phyloP scores from a whole-genome alignment of 2,329 filamentous ascomycete genomes.

The Scorias spongiosa region DNA sequence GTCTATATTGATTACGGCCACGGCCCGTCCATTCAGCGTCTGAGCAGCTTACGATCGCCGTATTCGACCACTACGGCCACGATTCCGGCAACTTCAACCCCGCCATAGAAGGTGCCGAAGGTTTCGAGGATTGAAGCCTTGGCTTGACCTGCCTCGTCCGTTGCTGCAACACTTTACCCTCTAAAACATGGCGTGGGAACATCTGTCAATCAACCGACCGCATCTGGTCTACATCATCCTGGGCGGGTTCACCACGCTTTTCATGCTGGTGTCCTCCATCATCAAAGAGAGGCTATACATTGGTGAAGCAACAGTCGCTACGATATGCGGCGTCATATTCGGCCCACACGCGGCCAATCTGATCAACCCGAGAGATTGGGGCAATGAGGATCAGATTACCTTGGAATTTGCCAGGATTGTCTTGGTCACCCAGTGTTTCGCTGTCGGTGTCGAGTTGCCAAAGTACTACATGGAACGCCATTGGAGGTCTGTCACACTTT shows the following conservation, averaged over 20 bases:
- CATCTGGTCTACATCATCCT: slow-evolving; percentile 98
- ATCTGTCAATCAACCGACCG: slow-evolving; percentile 76
- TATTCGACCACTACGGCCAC: too few relatives aligned
- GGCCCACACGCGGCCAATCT: slow-evolving; percentile 71
- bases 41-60: too few relatives aligned
- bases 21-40: too few relatives aligned
- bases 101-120: too few relatives aligned
- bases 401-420: slow-evolving; percentile 83
- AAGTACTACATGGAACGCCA: slow-evolving; percentile 96
- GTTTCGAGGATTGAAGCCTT: too few relatives aligned
- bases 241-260: slow-evolving; percentile 90
- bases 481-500: slow-evolving; percentile 79
- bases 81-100: too few relatives aligned
- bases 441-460: slow-evolving; percentile 77
- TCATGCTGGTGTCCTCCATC: slow-evolving; percentile 95
- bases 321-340: slow-evolving; percentile 75
- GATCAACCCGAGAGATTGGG: slow-evolving; percentile 63
- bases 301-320: slow-evolving; percentile 90
- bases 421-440: slow-evolving; percentile 83
- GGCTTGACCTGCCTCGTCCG: too few relatives aligned
- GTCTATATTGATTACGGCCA: background rate
- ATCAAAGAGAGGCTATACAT: slow-evolving; percentile 99
- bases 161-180: too few relatives aligned
- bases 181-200: slow-evolving; percentile 56
- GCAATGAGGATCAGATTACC: slow-evolving; percentile 71